Conservation (phyloP, 768 basidiomycete species). For the Pholiota conissans region DNA sequence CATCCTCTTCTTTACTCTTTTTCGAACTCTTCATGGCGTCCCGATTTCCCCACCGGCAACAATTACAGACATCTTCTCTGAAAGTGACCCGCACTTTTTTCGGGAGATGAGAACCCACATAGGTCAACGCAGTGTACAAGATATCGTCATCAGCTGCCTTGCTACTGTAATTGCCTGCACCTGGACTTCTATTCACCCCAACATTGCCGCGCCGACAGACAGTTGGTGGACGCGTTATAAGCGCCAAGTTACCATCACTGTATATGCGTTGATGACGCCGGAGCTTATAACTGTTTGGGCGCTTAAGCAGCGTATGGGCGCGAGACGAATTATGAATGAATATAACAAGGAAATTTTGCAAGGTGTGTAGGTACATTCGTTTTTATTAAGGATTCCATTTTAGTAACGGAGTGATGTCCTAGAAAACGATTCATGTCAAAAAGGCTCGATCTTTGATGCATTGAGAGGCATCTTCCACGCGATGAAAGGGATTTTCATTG, state of each 20-base stretch:
- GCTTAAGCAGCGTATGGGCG: constrained; percentile 15
- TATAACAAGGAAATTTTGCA: neutral
- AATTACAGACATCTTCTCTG: no score
- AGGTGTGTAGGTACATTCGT: neutral
- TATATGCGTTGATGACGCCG: constrained; percentile 9
- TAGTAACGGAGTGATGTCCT: neutral
- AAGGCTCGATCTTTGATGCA: neutral
- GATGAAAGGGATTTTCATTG: no score
- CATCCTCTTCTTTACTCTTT: no score
- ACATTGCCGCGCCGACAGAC: neutral
- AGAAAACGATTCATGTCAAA: neutral
- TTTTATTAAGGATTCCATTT: neutral
- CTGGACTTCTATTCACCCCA: constrained; percentile 8
- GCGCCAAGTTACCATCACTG: neutral
- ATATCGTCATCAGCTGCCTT: constrained; percentile 4
- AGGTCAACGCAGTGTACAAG: neutral
- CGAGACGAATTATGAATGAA: neutral
- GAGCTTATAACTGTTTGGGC: constrained; percentile 18
- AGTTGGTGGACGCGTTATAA: neutral
- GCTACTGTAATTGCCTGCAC: constrained; percentile 10
- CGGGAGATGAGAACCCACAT: no score
- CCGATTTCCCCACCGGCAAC: no score
- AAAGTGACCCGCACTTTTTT: no score
- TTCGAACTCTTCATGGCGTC: no score
- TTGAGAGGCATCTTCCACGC: neutral